phyloP scores from a whole-genome alignment of 768 basidiomycete genomes.

The Cubamyces sp. region DNA sequence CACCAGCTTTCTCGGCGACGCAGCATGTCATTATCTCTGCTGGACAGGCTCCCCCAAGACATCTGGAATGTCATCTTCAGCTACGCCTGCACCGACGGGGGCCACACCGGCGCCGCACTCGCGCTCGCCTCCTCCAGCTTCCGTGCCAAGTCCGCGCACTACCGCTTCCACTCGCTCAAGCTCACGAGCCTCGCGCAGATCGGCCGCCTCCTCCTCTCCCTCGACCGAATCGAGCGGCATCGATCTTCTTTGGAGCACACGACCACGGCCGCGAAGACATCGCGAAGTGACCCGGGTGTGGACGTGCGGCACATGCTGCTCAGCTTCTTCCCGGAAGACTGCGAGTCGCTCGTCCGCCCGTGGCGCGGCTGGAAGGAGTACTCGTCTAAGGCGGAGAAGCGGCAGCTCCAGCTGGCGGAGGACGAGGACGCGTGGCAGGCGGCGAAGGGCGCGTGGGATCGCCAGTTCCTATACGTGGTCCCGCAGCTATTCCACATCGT shows the following conservation, averaged over 20 bases:
- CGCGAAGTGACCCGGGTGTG: neutral
- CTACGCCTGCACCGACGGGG: conserved; percentile 19
- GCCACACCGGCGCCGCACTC: conserved; percentile 18
- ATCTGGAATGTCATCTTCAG: conserved; percentile 9
- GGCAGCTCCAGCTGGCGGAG: conserved; percentile 3
- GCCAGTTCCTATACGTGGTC: conserved; percentile 13
- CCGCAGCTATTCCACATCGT: conserved; percentile 16
- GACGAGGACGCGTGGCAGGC: conserved; percentile 12
- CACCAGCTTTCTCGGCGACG: neutral
- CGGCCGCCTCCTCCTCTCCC: conserved; percentile 19
- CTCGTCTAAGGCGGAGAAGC: conserved; percentile 9
- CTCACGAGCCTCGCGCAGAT: conserved; percentile 18
- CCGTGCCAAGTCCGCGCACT: conserved; percentile 2
- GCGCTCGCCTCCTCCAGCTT: conserved; percentile 10
- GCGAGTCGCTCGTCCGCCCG: conserved; percentile 14
- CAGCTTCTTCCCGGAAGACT: conserved; percentile 20
- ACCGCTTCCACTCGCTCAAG: conserved; percentile 19
- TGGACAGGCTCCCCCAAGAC: conserved; percentile 7
- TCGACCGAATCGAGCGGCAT: conserved; percentile 11
- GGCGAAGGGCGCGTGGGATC: conserved; percentile 20
- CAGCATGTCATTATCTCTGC: neutral
- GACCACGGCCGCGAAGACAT: neutral
- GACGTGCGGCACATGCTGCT: conserved; percentile 14
- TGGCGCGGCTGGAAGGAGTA: conserved; percentile 20
- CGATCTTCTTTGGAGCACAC: neutral